phyloP scores from a whole-genome alignment of 495 filamentous ascomycete genomes.

The Penicillium coffeae region DNA sequence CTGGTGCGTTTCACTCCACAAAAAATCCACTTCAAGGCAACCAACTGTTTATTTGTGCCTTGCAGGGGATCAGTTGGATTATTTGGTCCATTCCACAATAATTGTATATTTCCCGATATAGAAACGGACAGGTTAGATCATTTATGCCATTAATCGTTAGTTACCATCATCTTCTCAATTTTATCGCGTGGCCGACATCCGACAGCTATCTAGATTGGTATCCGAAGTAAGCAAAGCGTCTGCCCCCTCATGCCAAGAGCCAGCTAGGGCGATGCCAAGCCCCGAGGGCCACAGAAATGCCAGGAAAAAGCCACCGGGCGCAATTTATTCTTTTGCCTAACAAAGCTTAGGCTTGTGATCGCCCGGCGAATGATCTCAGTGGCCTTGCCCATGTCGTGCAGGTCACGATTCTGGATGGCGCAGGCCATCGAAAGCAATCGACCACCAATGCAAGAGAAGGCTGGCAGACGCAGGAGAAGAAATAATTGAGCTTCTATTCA shows the following conservation, averaged over 20 bases:
- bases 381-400: constrained; percentile 5
- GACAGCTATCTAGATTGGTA: too few relatives aligned
- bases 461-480: background rate
- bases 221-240: too few relatives aligned
- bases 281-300: background rate
- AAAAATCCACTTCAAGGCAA: background rate
- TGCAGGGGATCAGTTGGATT: too few relatives aligned
- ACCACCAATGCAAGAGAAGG: background rate
- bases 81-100: too few relatives aligned
- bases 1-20: background rate
- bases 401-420: constrained; percentile 10
- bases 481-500: background rate
- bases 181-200: too few relatives aligned
- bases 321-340: background rate
- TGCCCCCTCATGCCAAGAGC: background rate
- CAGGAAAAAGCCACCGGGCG: background rate
- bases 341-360: constrained; percentile 5
- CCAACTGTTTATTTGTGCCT: background rate
- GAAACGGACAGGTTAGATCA: too few relatives aligned
- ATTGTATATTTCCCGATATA: too few relatives aligned
- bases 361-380: constrained; percentile 11
- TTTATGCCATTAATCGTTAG: too few relatives aligned
- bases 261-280: background rate
- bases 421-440: background rate
- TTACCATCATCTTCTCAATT: too few relatives aligned